Evolutionary conservation across 352 stramenopile genomes (phyloP).

Genomic region (Phytophthora melonis): DNA sequence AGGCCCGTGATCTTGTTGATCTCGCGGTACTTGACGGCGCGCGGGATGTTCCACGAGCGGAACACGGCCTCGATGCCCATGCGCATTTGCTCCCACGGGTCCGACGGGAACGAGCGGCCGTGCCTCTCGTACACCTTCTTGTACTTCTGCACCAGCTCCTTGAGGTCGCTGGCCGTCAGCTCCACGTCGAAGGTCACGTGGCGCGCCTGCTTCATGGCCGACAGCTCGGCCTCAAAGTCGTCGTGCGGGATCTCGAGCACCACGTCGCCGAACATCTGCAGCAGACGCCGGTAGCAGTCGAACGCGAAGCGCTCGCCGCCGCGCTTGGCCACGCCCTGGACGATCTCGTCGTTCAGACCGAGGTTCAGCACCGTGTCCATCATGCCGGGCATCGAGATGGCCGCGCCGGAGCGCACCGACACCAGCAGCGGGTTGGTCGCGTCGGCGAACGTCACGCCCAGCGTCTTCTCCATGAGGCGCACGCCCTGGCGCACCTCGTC

Average conservation of each 20-base stretch:
- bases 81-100: slow-evolving; percentile 39
- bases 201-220: slow-evolving; percentile 30
- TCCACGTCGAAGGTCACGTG: slow-evolving; percentile 36
- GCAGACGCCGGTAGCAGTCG: slow-evolving; percentile 39
- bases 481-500: slow-evolving; percentile 27
- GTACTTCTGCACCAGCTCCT: slow-evolving; percentile 39
- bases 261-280: slow-evolving; percentile 38
- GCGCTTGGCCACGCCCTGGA: slow-evolving; percentile 33
- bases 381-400: slow-evolving; percentile 37
- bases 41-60: slow-evolving; percentile 39
- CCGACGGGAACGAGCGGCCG: slow-evolving; percentile 30
- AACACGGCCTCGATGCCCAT: slow-evolving; percentile 42
- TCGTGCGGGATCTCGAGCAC: slow-evolving; percentile 38
- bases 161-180: slow-evolving; percentile 32
- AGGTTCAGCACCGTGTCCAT: slow-evolving; percentile 44
- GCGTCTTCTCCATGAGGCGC: slow-evolving; percentile 38
- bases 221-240: slow-evolving; percentile 38
- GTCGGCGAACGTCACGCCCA: slow-evolving; percentile 34
- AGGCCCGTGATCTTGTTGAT: slow-evolving; percentile 42
- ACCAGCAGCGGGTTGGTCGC: slow-evolving; percentile 32
- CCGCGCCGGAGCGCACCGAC: slow-evolving; percentile 34
- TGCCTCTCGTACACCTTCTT: slow-evolving; percentile 37
- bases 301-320: slow-evolving; percentile 35
- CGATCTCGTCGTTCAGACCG: slow-evolving; percentile 36
- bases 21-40: slow-evolving; percentile 37